Percentiles rank a stretch among this genome's conserved stretches.
Evolutionary conservation across 2,329 filamentous ascomycete genomes (phyloP).

Genomic region (Diaporthe nobilis): DNA sequence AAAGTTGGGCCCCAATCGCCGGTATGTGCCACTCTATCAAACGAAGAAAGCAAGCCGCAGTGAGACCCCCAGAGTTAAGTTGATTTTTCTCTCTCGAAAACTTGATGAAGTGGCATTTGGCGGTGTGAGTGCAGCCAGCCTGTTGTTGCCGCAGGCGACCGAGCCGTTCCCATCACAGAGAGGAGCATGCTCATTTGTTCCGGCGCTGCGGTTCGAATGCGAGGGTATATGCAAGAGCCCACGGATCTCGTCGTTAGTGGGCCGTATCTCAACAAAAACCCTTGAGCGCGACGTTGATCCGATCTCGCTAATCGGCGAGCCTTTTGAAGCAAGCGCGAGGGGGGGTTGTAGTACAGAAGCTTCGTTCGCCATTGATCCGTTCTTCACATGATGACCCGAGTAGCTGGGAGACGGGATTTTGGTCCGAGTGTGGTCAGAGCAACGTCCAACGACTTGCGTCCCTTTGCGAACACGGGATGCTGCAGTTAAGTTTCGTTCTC

Average conservation of each 20-base stretch:
- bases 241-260: conserved; percentile 33
- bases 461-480: conserved; percentile 22
- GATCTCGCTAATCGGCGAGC: conserved; percentile 32
- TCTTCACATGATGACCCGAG: conserved; percentile 2
- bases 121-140: conserved; percentile 50
- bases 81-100: neutral
- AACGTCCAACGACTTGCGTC: conserved; percentile 8
- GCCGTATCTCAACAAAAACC: conserved; percentile 36
- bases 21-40: neutral
- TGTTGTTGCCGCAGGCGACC: conserved; percentile 47
- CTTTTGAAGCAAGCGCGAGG: conserved; percentile 1
- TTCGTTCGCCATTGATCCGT: neutral
- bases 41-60: neutral
- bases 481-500: conserved; percentile 12
- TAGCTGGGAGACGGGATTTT: conserved; percentile 13
- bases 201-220: conserved; percentile 37
- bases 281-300: conserved; percentile 26
- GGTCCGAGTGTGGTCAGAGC: neutral
- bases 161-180: conserved; percentile 39
- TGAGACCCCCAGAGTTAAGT: neutral
- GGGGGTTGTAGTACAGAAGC: conserved; percentile 8
- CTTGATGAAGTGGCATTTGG: conserved; percentile 42
- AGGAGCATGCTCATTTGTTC: conserved; percentile 32
- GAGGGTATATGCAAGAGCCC: conserved; percentile 34
- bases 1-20: conserved; percentile 24